Conservation (phyloP, 345 rosid species). For the Aegle marmelos region DNA sequence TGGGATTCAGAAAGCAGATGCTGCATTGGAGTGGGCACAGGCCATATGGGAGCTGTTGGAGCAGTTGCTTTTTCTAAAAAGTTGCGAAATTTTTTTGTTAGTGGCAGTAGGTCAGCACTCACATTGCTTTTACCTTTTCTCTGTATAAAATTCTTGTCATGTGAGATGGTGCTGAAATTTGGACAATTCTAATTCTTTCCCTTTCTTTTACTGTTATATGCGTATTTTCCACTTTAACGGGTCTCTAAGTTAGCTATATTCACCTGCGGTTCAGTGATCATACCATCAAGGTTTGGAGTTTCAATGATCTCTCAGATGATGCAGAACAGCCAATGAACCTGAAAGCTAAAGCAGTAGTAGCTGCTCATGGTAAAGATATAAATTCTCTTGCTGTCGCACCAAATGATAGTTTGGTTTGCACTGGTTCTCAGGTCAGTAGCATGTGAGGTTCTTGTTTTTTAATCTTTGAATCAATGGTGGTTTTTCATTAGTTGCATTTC, state of each 20-base stretch:
- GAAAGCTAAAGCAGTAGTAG: slow-evolving; percentile 86
- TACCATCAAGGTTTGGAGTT: slow-evolving; percentile 91
- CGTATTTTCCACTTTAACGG: not conserved
- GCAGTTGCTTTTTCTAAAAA: slow-evolving; percentile 90
- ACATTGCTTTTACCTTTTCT: not conserved
- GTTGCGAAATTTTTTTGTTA: slow-evolving; percentile 63
- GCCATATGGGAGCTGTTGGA: slow-evolving; percentile 90
- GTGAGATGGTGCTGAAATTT: not conserved
- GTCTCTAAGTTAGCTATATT: slow-evolving; percentile 8
- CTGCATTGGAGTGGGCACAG: slow-evolving; percentile 84
- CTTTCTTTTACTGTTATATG: not conserved
- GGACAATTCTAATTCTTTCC: not conserved
- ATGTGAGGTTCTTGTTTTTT: not conserved
- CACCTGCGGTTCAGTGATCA: slow-evolving; percentile 63
- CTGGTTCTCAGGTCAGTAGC: slow-evolving; percentile 83
- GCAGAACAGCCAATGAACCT: slow-evolving; percentile 55
- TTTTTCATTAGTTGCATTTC: not conserved
- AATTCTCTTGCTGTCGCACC: slow-evolving; percentile 89
- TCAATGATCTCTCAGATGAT: slow-evolving; percentile 62
- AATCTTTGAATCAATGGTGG: not conserved
- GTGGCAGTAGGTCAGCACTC: slow-evolving; percentile 82
- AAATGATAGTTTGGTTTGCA: slow-evolving; percentile 84
- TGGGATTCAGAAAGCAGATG: slow-evolving; percentile 69
- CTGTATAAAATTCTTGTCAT: not conserved
- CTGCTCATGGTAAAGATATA: slow-evolving; percentile 92